Base-by-base conservation (phyloP, 2,329 filamentous ascomycete species). In the Arthroderma sp. region DNA sequence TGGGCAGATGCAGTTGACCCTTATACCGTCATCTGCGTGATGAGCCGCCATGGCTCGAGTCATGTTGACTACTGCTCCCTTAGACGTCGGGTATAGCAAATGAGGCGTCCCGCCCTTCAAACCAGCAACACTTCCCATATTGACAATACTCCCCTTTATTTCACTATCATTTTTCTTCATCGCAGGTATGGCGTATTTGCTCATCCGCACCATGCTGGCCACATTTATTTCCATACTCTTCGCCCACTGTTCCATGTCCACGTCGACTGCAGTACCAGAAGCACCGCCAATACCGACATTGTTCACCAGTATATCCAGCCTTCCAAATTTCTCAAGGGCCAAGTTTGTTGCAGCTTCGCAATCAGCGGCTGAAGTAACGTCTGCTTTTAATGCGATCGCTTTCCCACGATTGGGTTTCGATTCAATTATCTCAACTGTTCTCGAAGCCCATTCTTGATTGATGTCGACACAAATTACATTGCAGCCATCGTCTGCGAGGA, bases 141-240 rank as follows among this genome's bases (percentile, higher is more conserved):
- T 82, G 51, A 81, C 65, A 47, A 80, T 75, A 36, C 60, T 67
- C 5, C 75, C 74, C 44, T 66, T 63, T 43, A 61, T 54, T 32
- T 70, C 64, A 0, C 64, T 64, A 5, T 68, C 61, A 44, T 80
- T 79, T 45, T 64, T 66, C 27, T 51, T 49, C 78, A 82, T 82
- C 3, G 63, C 71, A 0, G 78, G 78, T 29, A 83, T 71, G 0
- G 71, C 70, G 51, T 74, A 72, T 52, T 80, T 79, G 11, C 66
- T 64, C 75, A 82, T 81, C 44, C 73, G 64, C 29, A 81, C 72
- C 78, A 82, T 82, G 52, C 73, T 78, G 4, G 69, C 70, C 3
- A 83, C 74, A 52, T 83, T 83, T 39, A 81, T 62, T 38, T 78
- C 68, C 44, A 83, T 66, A 0, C 71, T 69, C 42, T 66, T 67